A percentile compares a stretch with the other conserved stretches of the same genome.
Evolutionary conservation across 768 basidiomycete species (phyloP).

Genomic region (Dendrothele bispora): DNA sequence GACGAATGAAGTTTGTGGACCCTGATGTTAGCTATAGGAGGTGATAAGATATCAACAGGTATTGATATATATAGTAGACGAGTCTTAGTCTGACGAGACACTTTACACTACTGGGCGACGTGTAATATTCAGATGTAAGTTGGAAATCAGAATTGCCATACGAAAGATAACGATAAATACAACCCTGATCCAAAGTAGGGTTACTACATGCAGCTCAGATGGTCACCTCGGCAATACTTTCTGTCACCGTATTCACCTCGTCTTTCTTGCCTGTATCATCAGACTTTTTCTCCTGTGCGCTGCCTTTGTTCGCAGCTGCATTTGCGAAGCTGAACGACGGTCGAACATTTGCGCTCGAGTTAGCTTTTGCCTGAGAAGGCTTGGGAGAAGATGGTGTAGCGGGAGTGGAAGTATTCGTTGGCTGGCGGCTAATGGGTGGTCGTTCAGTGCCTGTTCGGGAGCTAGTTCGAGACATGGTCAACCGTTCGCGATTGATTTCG

Average conservation of each 20-base stretch:
- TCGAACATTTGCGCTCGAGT: slow-evolving; percentile 53
- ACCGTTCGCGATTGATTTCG: slow-evolving; percentile 52
- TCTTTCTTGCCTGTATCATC: slow-evolving; percentile 24
- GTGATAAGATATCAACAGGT: too few species aligned
- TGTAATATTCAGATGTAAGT: too few species aligned
- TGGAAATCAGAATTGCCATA: too few species aligned
- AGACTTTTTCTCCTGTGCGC: slow-evolving; percentile 15
- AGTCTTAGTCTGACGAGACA: too few species aligned
- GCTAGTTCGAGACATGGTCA: slow-evolving; percentile 52
- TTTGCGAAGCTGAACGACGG: slow-evolving; percentile 82
- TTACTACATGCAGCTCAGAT: slow-evolving; percentile 24
- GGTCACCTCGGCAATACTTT: slow-evolving; percentile 30
- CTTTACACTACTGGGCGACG: too few species aligned
- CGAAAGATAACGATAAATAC: slow-evolving; percentile 6
- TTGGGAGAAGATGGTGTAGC: slow-evolving; percentile 24
- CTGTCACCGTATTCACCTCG: slow-evolving; percentile 12
- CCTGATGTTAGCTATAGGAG: slow-evolving; percentile 36
- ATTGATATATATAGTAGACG: too few species aligned
- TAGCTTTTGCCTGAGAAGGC: slow-evolving; percentile 26
- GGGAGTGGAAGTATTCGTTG: slow-evolving; percentile 27
- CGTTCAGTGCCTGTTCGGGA: slow-evolving; percentile 55
- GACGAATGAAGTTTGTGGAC: slow-evolving; percentile 68
- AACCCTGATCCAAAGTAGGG: slow-evolving; percentile 5
- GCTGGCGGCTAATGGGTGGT: slow-evolving; percentile 20
- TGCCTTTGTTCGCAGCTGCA: slow-evolving; percentile 59